Base-by-base conservation (phyloP, 768 basidiomycete species). In the Rhodosporidiobolus sp. region DNA sequence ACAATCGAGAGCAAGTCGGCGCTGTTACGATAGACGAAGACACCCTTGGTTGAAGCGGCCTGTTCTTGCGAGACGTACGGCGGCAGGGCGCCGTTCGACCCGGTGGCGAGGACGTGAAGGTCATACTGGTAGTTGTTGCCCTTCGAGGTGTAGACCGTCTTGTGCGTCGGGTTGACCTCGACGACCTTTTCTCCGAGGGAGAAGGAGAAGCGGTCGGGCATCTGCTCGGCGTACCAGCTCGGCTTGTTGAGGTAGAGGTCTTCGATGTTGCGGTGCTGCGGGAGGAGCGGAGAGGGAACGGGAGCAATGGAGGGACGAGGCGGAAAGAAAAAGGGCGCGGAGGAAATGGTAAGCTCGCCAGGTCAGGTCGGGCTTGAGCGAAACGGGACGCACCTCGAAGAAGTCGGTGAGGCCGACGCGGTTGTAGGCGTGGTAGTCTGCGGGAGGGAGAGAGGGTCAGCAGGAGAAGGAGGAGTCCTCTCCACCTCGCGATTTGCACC, bases 71-170 rank as follows among this genome's bases (percentile, higher is more conserved):
- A 81, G 46, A 86, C 80, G 76, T 88, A 89, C 0, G 85, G 82
- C 8, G 89, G 89, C 24, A 90, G 82, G 3, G 84, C 84, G 2
- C 88, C 88, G 32, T 83, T 83, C 1, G 89, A 90, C 2, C 90
- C 90, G 0, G 90, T 90, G 2, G 88, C 87, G 46, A 91, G 80
- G 32, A 90, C 82, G 58, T 88, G 88, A 62, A 85, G 84, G 77
- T 89, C 87, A 76, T 89, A 90, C 62, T 69, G 59, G 54, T 78
- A 70, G 73, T 87, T 79, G 38, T 78, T 80, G 17, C 83, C 81
- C 38, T 82, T 82, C 54, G 83, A 84, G 78, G 81, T 83, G 8
- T 86, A 86, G 38, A 82, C 83, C 3, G 85, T 84, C n/a, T 80
- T 82, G 65, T 85, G 69, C 4, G 38, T 49, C 8, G 77, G 67